A percentile compares a stretch with the other conserved stretches of the same genome.
Conservation (phyloP, 495 filamentous ascomycete species). For the Penicillium coprophilum region DNA sequence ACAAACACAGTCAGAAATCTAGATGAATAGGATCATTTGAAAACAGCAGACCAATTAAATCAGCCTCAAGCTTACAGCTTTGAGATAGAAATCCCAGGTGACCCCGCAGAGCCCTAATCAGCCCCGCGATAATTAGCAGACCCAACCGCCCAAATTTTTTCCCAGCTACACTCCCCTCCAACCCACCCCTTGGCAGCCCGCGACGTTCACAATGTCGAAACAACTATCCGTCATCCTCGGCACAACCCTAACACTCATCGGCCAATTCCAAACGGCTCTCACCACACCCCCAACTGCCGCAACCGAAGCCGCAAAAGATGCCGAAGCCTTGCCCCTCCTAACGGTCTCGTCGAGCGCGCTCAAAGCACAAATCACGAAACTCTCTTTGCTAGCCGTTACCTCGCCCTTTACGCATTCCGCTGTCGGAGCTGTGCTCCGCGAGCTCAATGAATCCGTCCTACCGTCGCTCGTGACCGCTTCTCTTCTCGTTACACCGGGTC, state of each 20-base stretch:
- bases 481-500: constrained; percentile 57
- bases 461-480: constrained; percentile 69
- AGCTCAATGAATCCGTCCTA: constrained; percentile 63
- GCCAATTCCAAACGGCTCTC: constrained; percentile 43
- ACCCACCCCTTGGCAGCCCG: not conserved
- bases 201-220: constrained; percentile 37
- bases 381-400: constrained; percentile 80
- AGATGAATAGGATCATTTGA: not conserved
- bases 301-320: constrained; percentile 38
- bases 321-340: constrained; percentile 56
- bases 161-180: constrained; percentile 13
- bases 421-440: constrained; percentile 62
- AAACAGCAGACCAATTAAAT: not conserved
- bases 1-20: not conserved
- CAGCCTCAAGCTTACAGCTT: not conserved
- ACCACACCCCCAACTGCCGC: constrained; percentile 22
- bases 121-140: constrained; percentile 32
- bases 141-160: constrained; percentile 30
- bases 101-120: constrained; percentile 41
- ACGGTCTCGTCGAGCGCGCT: constrained; percentile 65
- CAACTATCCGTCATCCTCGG: constrained; percentile 33
- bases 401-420: constrained; percentile 80
- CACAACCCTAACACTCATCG: constrained; percentile 35
- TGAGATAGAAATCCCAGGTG: constrained; percentile 19
- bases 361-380: constrained; percentile 78